Percentiles rank a stretch among this genome's conserved stretches.
Conservation (phyloP, 306 rosid species). For the Sechiopsis laciniata region DNA sequence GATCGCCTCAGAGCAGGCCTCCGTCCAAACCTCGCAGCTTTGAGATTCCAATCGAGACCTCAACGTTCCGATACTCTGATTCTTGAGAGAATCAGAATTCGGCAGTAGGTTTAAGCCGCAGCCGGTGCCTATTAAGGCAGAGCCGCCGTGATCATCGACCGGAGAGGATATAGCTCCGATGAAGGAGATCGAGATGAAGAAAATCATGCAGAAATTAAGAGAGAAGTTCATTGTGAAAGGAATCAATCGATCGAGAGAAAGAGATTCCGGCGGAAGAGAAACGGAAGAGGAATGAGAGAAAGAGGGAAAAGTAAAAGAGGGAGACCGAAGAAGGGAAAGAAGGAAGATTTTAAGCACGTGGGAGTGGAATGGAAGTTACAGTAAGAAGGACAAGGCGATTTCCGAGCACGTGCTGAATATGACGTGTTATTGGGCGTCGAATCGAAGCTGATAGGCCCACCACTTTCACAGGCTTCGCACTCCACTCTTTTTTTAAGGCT, state of each 20-base stretch:
- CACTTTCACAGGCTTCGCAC: neutral
- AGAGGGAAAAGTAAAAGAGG: neutral
- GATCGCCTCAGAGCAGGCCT: slow-evolving; percentile 57
- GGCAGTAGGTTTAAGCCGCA: neutral
- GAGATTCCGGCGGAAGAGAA: slow-evolving; percentile 2
- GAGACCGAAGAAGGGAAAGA: slow-evolving; percentile 9
- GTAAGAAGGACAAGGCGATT: neutral
- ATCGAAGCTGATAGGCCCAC: slow-evolving; percentile 13
- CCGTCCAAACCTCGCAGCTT: slow-evolving; percentile 52
- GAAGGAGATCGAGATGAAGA: neutral
- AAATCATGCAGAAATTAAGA: neutral
- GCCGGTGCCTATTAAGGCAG: neutral
- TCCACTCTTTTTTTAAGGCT: neutral
- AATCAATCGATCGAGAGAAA: neutral
- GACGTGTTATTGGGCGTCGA: slow-evolving; percentile 20
- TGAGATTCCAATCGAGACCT: neutral
- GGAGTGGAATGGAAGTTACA: slow-evolving; percentile 17
- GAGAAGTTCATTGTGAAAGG: neutral
- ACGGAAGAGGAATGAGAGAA: neutral
- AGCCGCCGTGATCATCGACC: neutral
- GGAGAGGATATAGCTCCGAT: neutral
- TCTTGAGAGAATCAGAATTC: slow-evolving; percentile 25
- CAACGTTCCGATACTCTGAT: slow-evolving; percentile 27
- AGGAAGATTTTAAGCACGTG: slow-evolving; percentile 32
- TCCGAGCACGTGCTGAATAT: slow-evolving; percentile 17